Conservation (phyloP, 2,329 filamentous ascomycete genomes). For the Leptographium radiaticola region DNA sequence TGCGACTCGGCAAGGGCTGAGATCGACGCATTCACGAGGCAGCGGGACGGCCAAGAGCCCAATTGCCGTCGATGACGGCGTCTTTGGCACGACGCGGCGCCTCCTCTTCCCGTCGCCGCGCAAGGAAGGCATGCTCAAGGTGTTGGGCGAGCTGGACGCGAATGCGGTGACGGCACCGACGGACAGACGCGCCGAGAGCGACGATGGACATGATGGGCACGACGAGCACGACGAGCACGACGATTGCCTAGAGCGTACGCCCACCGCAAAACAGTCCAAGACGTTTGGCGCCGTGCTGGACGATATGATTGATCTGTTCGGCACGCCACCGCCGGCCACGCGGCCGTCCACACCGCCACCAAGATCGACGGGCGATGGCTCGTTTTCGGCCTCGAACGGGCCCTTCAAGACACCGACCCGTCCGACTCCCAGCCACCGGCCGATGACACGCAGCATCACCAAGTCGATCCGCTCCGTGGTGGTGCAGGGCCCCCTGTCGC, state of each 20-base stretch:
- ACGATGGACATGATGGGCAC: conserved; percentile 29
- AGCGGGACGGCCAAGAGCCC: conserved; percentile 45
- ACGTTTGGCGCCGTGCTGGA: conserved; percentile 10
- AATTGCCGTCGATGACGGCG: conserved; percentile 36
- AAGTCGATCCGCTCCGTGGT: conserved; percentile 38
- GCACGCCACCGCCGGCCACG: conserved; percentile 30
- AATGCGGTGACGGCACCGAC: conserved; percentile 28
- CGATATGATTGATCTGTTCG: conserved; percentile 48
- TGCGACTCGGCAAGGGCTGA: conserved; percentile 20
- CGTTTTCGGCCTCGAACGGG: conserved; percentile 22
- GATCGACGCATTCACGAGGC: conserved; percentile 40
- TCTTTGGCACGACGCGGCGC: conserved; percentile 46
- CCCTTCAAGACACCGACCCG: conserved; percentile 50
- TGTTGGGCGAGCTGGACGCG: conserved; percentile 42
- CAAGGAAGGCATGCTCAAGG: conserved; percentile 49
- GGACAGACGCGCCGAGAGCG: conserved; percentile 14
- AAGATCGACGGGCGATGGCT: conserved; percentile 11
- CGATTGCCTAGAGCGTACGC: too few relatives aligned
- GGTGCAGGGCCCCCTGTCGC: conserved; percentile 29
- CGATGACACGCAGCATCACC: conserved; percentile 47
- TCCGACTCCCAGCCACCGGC: conserved; percentile 47
- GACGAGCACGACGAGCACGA: too few relatives aligned
- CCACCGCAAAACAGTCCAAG: too few relatives aligned
- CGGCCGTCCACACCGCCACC: conserved; percentile 35
- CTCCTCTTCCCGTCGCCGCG: conserved; percentile 67